Evolutionary conservation across 306 rosid species (phyloP), one percentile per base, ranked within the genome.

Genomic region (Casuarina glauca): DNA sequence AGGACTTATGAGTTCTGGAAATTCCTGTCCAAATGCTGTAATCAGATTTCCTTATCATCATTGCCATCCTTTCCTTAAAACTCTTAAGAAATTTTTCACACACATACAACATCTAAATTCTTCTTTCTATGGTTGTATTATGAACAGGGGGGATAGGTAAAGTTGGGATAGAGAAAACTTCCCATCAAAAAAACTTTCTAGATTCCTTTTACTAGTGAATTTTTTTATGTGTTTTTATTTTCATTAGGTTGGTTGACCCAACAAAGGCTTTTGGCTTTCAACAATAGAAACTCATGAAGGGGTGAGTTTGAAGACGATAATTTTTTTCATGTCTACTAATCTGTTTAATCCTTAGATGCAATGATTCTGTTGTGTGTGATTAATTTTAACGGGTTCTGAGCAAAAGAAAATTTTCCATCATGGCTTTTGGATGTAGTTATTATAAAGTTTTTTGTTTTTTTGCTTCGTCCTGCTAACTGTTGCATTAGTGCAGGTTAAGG

Each of bases 181-280:
- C 42, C 49, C 71, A 38, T 63, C 45, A 36, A 36, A 50, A 67
- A 62, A 63, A 70, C 20, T 51, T 54, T 5, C 6, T 79, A 41
- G 64, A 50, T 63, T 80, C 39, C 43, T 48, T 41, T 78, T 78
- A 74, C 4, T 66, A 16, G 49, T 17, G 35, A 41, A 66, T 67
- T 69, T 8, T 61, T 55, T 71, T 57, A 39, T 70, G 43, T 75
- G 42, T 60, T 71, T 76, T 73, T 57, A 70, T 72, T 75, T 63
- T 81, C n/a, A 2, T 51, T 76, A 93, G 97, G 87, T 62, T 93
- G 82, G 87, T 89, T 81, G 97, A 93, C 88, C 90, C 97, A 1
- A 90, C 97, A 72, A 93, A 90, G 86, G 96, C 97, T n/a, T 73
- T 86, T 93, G 88, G 97, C 93, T 69, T 93, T 93, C 78, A 76